These are phyloP conservation scores for Tulasnella sp. DNA, from an alignment of 768 basidiomycete species.

Conservation along the genomic window DNA sequence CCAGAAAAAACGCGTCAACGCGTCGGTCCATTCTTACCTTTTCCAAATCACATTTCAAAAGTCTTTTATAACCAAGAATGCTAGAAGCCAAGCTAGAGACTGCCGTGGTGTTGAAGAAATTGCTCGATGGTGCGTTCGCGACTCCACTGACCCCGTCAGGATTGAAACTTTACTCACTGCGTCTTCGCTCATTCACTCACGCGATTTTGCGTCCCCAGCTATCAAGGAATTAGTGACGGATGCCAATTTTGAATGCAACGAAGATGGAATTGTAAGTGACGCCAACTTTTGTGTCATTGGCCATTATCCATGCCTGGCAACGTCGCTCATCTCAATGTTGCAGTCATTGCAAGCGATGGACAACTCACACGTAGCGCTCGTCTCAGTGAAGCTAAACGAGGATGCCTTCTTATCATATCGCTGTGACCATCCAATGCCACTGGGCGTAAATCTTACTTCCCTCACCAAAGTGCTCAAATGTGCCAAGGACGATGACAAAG, in stretches of 20 bases:
- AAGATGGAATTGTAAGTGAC: conserved; percentile 70
- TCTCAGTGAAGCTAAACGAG: conserved; percentile 67
- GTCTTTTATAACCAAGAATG: conserved; percentile 32
- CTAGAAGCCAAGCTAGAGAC: conserved; percentile 84
- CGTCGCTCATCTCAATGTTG: neutral
- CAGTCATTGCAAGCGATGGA: conserved; percentile 95
- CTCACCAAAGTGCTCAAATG: conserved; percentile 90
- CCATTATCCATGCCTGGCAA: neutral
- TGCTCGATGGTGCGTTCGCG: conserved; percentile 65
- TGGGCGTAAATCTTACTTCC: conserved; percentile 75
- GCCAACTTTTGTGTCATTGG: neutral
- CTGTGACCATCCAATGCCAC: conserved; percentile 88
- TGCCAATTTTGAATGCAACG: conserved; percentile 94
- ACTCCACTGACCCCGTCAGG: neutral
- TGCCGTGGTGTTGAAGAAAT: conserved; percentile 80
- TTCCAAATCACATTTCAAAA: too few species aligned
- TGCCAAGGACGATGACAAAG: conserved; percentile 89
- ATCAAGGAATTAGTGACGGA: conserved; percentile 97
- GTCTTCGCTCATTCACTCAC: neutral
- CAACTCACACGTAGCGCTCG: conserved; percentile 97
- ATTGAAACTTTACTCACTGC: neutral
- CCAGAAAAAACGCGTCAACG: too few species aligned
- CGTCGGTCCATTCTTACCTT: too few species aligned
- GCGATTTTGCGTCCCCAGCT: conserved; percentile 36
- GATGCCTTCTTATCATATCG: conserved; percentile 77